Conservation (phyloP, 202 grass and related monocot genomes). For the Setaria italica region DNA sequence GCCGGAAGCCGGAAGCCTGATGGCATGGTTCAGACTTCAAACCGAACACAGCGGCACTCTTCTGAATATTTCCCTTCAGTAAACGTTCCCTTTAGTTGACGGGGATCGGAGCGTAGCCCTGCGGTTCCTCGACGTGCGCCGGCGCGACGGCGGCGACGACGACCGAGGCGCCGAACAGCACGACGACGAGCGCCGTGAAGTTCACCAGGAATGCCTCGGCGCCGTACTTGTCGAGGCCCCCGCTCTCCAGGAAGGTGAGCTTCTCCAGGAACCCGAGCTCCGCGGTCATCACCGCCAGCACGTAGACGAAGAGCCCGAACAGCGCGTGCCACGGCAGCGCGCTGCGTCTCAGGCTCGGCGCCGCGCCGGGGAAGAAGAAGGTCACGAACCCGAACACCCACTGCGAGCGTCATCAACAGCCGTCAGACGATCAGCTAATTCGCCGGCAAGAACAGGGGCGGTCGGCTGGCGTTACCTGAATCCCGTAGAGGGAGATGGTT, state of each 20-base stretch:
- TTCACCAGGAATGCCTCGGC: conserved; percentile 79
- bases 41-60: background rate
- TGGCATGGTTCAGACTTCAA: background rate
- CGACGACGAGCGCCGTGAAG: conserved; percentile 70
- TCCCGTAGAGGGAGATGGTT: conserved; percentile 58
- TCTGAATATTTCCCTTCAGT: background rate
- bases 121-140: conserved; percentile 42
- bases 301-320: conserved; percentile 74
- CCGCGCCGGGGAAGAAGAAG: conserved; percentile 62
- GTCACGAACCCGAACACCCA: conserved; percentile 74
- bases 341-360: conserved; percentile 50
- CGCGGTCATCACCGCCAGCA: conserved; percentile 65
- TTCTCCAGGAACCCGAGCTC: conserved; percentile 88
- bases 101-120: conserved; percentile 59
- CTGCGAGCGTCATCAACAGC: conserved; percentile 28
- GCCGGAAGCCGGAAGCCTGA: background rate
- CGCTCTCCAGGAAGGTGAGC: conserved; percentile 75
- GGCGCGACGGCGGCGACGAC: conserved; percentile 61
- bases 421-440: background rate
- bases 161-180: conserved; percentile 65
- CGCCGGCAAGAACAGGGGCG: background rate
- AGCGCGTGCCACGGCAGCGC: conserved; percentile 75
- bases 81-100: background rate
- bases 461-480: conserved; percentile 47
- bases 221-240: conserved; percentile 62